Evolutionary conservation across 2,329 filamentous ascomycete species (phyloP).

Genomic region (Ascocoryne sarcoides): DNA sequence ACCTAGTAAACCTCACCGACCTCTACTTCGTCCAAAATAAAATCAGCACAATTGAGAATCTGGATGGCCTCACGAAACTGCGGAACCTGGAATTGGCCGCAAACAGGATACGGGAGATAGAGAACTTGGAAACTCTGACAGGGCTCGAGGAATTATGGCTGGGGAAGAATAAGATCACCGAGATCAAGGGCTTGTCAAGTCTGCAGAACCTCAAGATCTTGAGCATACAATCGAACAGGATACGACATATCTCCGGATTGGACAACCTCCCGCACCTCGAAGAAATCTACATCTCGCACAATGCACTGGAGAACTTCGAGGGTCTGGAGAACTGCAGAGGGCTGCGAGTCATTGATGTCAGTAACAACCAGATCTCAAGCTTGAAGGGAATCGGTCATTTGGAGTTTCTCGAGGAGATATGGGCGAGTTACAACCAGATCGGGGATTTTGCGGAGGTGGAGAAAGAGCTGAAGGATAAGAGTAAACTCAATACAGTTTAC

Average conservation of each 20-base stretch:
- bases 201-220: conserved; percentile 77
- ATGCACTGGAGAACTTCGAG: conserved; percentile 68
- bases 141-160: conserved; percentile 85
- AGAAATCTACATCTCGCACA: conserved; percentile 94
- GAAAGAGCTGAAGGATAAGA: conserved; percentile 67
- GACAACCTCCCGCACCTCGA: conserved; percentile 67
- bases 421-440: conserved; percentile 86
- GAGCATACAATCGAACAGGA: conserved; percentile 91
- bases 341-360: conserved; percentile 77
- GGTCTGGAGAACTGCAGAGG: conserved; percentile 57
- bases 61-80: conserved; percentile 66
- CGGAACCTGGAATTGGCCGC: conserved; percentile 84
- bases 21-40: conserved; percentile 94
- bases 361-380: conserved; percentile 73
- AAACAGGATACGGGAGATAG: conserved; percentile 82
- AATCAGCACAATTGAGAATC: conserved; percentile 76
- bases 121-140: conserved; percentile 71
- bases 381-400: conserved; percentile 64
- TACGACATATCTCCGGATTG: conserved; percentile 69
- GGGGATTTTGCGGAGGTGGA: conserved; percentile 76
- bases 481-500: conserved; percentile 79
- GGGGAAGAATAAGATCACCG: conserved; percentile 91
- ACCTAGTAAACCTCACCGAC: conserved; percentile 70
- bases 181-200: conserved; percentile 66
- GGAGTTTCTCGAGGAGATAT: conserved; percentile 73